Evolutionary conservation across 306 rosid genomes (phyloP).

Genomic region (Vicia villosa): DNA sequence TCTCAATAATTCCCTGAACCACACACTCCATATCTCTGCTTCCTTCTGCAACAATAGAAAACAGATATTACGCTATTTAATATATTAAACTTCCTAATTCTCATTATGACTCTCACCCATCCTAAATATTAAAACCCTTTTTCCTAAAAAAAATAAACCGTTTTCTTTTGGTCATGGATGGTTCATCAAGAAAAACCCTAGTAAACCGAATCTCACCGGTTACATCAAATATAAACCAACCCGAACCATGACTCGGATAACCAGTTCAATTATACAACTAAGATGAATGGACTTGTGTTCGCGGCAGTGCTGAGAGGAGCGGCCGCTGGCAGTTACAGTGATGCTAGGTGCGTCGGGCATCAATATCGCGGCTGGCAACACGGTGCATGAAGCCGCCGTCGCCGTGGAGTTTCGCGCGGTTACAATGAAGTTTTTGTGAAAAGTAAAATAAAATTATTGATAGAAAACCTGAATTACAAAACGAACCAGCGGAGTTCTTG

Average conservation of each 20-base stretch:
- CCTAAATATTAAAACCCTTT: background rate
- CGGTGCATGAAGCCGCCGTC: no score
- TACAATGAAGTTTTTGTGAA: no score
- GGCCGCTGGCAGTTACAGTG: no score
- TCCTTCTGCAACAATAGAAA: conserved; percentile 26
- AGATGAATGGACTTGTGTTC: background rate
- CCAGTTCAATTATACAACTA: background rate
- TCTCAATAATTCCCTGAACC: conserved; percentile 91
- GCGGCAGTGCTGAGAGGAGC: no score
- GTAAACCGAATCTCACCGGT: background rate
- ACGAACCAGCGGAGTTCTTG: no score
- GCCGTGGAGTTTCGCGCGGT: no score
- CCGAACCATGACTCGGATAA: background rate
- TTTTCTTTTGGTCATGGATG: no score
- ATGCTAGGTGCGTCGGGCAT: no score
- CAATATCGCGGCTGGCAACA: no score
- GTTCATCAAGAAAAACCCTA: background rate
- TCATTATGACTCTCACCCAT: background rate
- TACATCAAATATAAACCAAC: background rate
- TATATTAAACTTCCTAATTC: background rate
- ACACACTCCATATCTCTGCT: conserved; percentile 73
- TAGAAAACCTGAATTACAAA: no score
- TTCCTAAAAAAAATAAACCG: background rate
- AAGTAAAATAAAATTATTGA: no score
- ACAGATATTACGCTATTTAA: conserved; percentile 4